Evolutionary conservation across 2,329 filamentous ascomycete genomes (phyloP), one percentile per base, ranked within the genome.

Genomic region (Aschersonia sp.): DNA sequence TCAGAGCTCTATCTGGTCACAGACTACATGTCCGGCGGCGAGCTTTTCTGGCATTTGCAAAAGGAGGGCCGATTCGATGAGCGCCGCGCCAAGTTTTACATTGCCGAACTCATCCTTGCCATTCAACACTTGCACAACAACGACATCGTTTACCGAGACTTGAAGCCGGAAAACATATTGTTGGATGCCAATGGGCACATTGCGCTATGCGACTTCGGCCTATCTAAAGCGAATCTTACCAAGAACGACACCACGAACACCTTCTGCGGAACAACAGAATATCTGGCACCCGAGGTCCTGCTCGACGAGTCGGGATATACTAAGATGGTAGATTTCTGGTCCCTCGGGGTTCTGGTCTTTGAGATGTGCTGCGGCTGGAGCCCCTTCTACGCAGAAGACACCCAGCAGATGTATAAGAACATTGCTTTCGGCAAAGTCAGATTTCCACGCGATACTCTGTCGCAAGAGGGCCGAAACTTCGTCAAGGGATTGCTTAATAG

Each of bases 291-390:
- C 0, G 92, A 98, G 61, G 92, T 97, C 3, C 73, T 98, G 11
- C 70, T 98, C 43, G 92, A 98, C 56, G 92, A 98, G 68, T 86
- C 88, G 58, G 92, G 92, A 35, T 98, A 98, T 66, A 97, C 92
- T 47, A 97, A 97, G 70, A 97, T 98, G 92, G 92, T 98, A 6
- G 92, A 98, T 64, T 98, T 97, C 65, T 98, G 92, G 92, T 98
- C 92, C 2, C 74, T 98, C 10, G 92, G 92, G 49, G 92, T 98
- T 44, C 73, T 98, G 47, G 92, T 98, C 1, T 98, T 98, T 58
- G 92, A 98, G 66, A 98, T 98, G 92, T 98, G 92, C 70, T 98
- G 92, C 58, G 92, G 92, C 35, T 98, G 92, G 92, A 95, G 88
- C 58, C 92, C 92, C 0, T 98, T 98, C 68, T 98, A 97, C 58